phyloP scores from a whole-genome alignment of 2,329 filamentous ascomycete species.

The Botryotinia globosa region DNA sequence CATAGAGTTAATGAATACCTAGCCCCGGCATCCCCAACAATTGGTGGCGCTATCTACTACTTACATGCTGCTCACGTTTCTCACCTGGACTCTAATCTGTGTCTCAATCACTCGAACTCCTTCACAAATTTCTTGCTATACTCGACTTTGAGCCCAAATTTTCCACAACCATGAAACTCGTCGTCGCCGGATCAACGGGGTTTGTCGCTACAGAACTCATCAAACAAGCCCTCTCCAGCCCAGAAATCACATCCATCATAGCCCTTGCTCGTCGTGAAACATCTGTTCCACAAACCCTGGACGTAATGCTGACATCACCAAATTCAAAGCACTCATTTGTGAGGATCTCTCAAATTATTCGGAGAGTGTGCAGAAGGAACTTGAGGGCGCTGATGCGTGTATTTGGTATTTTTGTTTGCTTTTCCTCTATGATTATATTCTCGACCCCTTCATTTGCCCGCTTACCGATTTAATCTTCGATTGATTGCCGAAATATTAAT shows the following conservation, averaged over 20 bases:
- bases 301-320: slow-evolving; percentile 20
- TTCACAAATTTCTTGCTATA: not conserved
- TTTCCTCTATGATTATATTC: not conserved
- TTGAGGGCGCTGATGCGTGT: slow-evolving; percentile 39
- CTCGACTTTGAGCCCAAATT: not conserved
- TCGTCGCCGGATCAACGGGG: slow-evolving; percentile 40
- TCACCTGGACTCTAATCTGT: not conserved
- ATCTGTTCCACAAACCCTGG: slow-evolving; percentile 20
- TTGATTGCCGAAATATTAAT: slow-evolving; percentile 11
- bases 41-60: not conserved
- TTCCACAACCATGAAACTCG: slow-evolving; percentile 36
- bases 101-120: not conserved
- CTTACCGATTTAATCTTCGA: not conserved
- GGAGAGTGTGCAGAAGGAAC: slow-evolving; percentile 36
- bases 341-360: slow-evolving; percentile 39
- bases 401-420: slow-evolving; percentile 38
- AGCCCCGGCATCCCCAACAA: not conserved
- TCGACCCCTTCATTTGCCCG: not conserved
- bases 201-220: slow-evolving; percentile 41
- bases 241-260: slow-evolving; percentile 36
- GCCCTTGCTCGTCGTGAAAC: slow-evolving; percentile 35
- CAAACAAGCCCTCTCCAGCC: slow-evolving; percentile 37
- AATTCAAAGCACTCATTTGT: slow-evolving; percentile 39
- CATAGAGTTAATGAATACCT: not conserved
- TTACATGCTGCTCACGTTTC: not conserved